Percentiles rank a stretch among this genome's conserved stretches.
phyloP scores from a whole-genome alignment of 1,139 yeast species.

The Suhomyces maxii region DNA sequence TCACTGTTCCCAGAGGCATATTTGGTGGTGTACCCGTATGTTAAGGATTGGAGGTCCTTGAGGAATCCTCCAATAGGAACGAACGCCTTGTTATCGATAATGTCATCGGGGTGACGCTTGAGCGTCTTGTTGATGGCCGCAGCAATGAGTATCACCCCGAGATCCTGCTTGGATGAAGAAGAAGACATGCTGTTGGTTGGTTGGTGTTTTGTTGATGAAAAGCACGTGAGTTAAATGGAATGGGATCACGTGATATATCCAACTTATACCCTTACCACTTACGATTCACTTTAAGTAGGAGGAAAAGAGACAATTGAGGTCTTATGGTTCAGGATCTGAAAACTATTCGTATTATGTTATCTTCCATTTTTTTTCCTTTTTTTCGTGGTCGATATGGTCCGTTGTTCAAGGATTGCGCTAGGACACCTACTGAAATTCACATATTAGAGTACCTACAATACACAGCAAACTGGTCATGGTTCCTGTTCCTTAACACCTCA shows the following conservation, averaged over 20 bases:
- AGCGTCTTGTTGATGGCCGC: conserved; percentile 30
- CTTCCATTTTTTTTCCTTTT: no score
- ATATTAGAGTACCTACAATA: no score
- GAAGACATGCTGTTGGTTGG: conserved; percentile 1
- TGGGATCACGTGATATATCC: background rate
- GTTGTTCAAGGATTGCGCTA: no score
- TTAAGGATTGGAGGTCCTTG: conserved; percentile 18
- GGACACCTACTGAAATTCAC: no score
- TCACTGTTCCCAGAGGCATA: conserved; percentile 1
- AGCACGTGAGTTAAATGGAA: background rate
- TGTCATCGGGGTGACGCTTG: conserved; percentile 9
- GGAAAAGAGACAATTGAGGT: no score
- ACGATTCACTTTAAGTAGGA: no score
- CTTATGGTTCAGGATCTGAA: no score
- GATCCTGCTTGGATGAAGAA: background rate
- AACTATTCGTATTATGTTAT: no score
- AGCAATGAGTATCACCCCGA: conserved; percentile 26
- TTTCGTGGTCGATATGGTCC: no score
- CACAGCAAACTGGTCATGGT: no score
- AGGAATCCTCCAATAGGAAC: conserved; percentile 21
- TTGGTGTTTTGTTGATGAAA: background rate
- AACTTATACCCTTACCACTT: background rate
- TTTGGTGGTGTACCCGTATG: conserved; percentile 12
- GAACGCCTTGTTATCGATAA: conserved; percentile 14
- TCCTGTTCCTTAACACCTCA: no score